phyloP scores from a whole-genome alignment of 306 rosid species.

The Prunus mume region DNA sequence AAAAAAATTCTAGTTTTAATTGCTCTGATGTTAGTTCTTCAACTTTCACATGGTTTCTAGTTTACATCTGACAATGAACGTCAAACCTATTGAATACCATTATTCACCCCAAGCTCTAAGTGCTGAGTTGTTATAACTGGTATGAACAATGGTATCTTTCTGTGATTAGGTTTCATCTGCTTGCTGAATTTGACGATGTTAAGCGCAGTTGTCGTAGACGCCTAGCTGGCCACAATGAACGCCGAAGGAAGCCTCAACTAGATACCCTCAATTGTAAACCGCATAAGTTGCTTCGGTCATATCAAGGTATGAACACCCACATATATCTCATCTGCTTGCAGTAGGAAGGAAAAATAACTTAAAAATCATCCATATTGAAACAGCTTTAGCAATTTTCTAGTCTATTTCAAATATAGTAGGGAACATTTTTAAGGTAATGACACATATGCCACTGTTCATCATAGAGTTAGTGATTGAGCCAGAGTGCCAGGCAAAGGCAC shows the following conservation, averaged over 20 bases:
- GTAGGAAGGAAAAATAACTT: neutral
- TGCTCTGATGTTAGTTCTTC: neutral
- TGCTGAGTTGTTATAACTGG: slow-evolving; percentile 8
- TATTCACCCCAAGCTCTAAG: neutral
- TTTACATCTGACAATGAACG: neutral
- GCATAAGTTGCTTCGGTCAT: slow-evolving; percentile 49
- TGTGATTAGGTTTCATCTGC: slow-evolving; percentile 66
- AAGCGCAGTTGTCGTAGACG: slow-evolving; percentile 93
- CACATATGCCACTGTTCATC: too few species aligned
- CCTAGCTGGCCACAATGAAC: slow-evolving; percentile 82
- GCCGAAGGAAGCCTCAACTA: slow-evolving; percentile 70
- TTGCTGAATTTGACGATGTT: slow-evolving; percentile 68
- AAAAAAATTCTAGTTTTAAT: neutral
- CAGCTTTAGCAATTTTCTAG: neutral
- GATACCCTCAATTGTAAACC: slow-evolving; percentile 50
- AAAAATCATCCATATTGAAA: neutral
- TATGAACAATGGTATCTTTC: slow-evolving; percentile 13
- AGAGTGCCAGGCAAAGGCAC: too few species aligned
- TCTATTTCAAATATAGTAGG: neutral
- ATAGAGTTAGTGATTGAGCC: too few species aligned
- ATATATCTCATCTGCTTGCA: neutral
- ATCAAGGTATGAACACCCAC: slow-evolving; percentile 45
- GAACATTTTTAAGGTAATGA: too few species aligned
- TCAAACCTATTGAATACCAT: neutral
- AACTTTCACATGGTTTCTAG: neutral